These are phyloP conservation scores for Nicotiana noctiflora DNA, from an alignment of 257 asterid genomes.

Conservation along the genomic window DNA sequence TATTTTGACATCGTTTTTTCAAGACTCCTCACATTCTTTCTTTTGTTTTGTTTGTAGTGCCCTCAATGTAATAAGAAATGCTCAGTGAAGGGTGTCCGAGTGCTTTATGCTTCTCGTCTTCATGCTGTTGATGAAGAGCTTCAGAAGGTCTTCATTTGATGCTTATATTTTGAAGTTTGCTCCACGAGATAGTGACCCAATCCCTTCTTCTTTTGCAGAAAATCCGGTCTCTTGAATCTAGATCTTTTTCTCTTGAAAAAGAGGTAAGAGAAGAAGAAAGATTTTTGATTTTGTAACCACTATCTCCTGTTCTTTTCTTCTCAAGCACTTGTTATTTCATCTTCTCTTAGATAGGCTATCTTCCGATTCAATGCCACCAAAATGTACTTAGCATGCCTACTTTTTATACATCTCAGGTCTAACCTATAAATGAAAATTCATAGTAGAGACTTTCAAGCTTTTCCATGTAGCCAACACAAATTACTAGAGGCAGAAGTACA, in stretches of 20 bases:
- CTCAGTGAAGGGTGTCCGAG: slow-evolving; percentile 53
- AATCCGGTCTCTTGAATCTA: slow-evolving; percentile 52
- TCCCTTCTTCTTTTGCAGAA: slow-evolving; percentile 38
- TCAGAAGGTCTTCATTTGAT: slow-evolving; percentile 48
- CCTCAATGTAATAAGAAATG: slow-evolving; percentile 85
- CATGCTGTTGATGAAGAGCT: slow-evolving; percentile 59
- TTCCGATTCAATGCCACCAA: no score
- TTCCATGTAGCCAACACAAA: background rate
- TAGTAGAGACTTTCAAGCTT: background rate
- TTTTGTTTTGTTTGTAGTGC: slow-evolving; percentile 40
- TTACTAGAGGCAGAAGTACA: background rate
- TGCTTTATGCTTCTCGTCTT: slow-evolving; percentile 65
- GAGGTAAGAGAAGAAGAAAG: slow-evolving; percentile 44
- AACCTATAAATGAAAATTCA: background rate
- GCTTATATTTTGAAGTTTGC: background rate
- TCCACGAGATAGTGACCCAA: slow-evolving; percentile 4
- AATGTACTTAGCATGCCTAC: no score
- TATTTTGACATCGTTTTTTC: background rate
- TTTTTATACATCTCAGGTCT: background rate
- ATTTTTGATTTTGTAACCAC: background rate
- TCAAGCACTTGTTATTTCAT: no score
- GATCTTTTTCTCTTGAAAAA: slow-evolving; percentile 53
- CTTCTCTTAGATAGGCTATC: no score
- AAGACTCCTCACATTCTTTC: background rate
- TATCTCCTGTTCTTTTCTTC: no score